Conservation (phyloP, 2,329 filamentous ascomycete species). For the Graphilbum ipis-grandicollis region DNA sequence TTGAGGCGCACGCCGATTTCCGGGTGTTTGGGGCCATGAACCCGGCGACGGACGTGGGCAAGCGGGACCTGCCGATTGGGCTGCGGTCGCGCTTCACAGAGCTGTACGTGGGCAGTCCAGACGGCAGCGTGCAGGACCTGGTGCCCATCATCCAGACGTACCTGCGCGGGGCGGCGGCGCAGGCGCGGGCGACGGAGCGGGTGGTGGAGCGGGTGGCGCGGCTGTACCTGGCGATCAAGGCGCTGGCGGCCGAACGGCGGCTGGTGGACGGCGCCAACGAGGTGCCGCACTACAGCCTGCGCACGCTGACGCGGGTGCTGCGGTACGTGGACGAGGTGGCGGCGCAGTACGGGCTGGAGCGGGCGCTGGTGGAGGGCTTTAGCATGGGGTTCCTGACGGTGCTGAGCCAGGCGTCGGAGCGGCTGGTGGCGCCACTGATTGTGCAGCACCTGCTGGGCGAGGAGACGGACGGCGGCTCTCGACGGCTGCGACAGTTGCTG, state of each 20-base stretch:
- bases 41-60: constrained; percentile 91
- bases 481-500: constrained; percentile 47
- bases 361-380: constrained; percentile 86
- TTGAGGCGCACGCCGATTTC: constrained; percentile 81
- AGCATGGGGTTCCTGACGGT: constrained; percentile 96
- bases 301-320: constrained; percentile 79
- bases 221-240: constrained; percentile 78
- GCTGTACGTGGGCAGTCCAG: constrained; percentile 81
- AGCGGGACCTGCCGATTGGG: constrained; percentile 78
- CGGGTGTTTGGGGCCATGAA: constrained; percentile 99
- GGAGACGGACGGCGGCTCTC: no score
- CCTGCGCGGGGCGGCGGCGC: constrained; percentile 54
- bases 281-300: constrained; percentile 89
- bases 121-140: constrained; percentile 72
- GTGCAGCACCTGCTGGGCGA: constrained; percentile 56
- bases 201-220: constrained; percentile 66
- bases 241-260: constrained; percentile 60
- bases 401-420: constrained; percentile 66
- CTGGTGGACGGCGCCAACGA: constrained; percentile 92
- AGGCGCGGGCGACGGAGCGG: constrained; percentile 53
- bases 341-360: constrained; percentile 64
- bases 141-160: constrained; percentile 80
- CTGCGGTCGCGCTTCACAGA: constrained; percentile 89
- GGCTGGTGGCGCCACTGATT: constrained; percentile 61
- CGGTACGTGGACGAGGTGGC: constrained; percentile 77